These are phyloP conservation scores for Flaveria trinervia DNA, from an alignment of 129 eudicot genomes.

Conservation along the genomic window DNA sequence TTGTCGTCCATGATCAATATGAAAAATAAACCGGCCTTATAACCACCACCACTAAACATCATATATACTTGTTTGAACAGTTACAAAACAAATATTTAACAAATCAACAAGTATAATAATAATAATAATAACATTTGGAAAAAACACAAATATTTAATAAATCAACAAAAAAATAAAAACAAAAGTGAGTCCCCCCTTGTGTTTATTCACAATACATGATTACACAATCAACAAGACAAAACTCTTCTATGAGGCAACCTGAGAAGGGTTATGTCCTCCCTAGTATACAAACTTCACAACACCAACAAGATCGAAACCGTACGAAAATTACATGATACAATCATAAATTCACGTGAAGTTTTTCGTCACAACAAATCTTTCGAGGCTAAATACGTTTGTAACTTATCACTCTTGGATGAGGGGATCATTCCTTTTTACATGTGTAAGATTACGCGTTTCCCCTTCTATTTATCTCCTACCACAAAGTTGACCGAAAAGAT, in stretches of 20 bases:
- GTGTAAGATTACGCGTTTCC: slow-evolving; percentile 16
- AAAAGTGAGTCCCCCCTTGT: background rate
- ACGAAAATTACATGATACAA: slow-evolving; percentile 38
- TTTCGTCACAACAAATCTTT: slow-evolving; percentile 21
- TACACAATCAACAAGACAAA: slow-evolving; percentile 37
- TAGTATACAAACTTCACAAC: slow-evolving; percentile 49
- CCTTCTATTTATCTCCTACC: slow-evolving; percentile 8
- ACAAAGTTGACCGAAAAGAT: slow-evolving; percentile 8
- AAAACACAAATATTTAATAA: background rate
- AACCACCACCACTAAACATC: background rate
- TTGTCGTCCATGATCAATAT: no score
- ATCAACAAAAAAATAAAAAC: background rate
- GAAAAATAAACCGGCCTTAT: no score
- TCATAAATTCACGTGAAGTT: slow-evolving; percentile 32
- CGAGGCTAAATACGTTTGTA: background rate
- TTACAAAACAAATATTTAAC: no score
- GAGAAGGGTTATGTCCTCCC: slow-evolving; percentile 43
- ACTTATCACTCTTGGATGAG: background rate
- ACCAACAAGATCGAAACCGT: slow-evolving; percentile 23
- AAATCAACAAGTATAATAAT: no score
- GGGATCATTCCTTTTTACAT: background rate
- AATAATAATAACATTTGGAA: no score
- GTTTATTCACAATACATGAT: slow-evolving; percentile 20
- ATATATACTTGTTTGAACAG: background rate
- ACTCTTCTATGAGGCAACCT: slow-evolving; percentile 40